Evolutionary conservation across 2,329 filamentous ascomycete species (phyloP), one percentile per base, ranked within the genome.

Genomic region (Huntiella moniliformis): DNA sequence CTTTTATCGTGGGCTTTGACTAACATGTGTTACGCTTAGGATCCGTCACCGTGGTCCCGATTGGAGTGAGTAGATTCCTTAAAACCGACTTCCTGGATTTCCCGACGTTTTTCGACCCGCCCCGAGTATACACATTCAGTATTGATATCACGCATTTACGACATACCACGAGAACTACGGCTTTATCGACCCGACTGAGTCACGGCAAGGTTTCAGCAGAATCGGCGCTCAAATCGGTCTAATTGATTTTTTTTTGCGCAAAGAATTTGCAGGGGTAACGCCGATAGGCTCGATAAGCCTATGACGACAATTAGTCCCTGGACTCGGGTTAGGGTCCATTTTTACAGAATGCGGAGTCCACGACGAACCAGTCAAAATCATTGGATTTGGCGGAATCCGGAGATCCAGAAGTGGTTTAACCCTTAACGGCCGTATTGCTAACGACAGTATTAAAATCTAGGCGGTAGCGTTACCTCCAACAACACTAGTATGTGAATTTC

Each of bases 41-140:
- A 75, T 95, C 60, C 86, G 92, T 57, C 91, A 98, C 67, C 80
- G 91, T 64, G 91, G 91, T 56, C 91, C 91, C 58, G 91, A 98
- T 70, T 98, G 91, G 91, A 94, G 85, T 91, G 70, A 80, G 82
- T 75, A 56, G 52, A 7, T 32, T 34, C 31, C 12, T 34, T 28
- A 28, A 28, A 28, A 10, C 2, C 22, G 6, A 28, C 22, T 28
- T 28, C 22, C 22, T 28, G 22, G 11, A 40, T 18, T 40, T 44
- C 40, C 37, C 17, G 11, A 44, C 11, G 31, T 18, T 43, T 43
- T 6, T 34, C 7, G 11, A 12, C 17, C 36, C 36, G 22, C 7
- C 22, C 22, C 22, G 22, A 28, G 22, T 28, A 28, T 28, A 28
- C 22, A 6, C 22, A 28, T 28, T 28, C 5, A 8, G 7, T 28